Evolutionary conservation across 2,329 filamentous ascomycete species (phyloP).

Genomic region (Colletotrichum camelliae): DNA sequence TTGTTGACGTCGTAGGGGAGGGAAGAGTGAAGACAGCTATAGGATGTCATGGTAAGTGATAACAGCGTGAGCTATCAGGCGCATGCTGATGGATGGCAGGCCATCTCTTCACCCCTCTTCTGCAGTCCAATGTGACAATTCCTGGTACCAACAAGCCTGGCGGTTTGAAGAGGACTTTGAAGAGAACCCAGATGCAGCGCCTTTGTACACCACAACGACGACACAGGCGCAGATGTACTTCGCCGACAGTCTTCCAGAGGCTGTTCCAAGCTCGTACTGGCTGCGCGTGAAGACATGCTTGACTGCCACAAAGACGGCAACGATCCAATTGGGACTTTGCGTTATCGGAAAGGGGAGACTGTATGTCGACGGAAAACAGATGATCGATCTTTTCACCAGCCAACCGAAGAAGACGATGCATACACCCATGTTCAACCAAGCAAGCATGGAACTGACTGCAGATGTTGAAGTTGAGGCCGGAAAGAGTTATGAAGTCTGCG

Average conservation of each 20-base stretch:
- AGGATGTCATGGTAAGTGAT: background rate
- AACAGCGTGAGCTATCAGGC: background rate
- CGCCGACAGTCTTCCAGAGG: background rate
- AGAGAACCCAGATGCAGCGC: background rate
- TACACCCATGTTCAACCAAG: constrained; percentile 35
- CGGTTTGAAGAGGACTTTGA: background rate
- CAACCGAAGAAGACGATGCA: constrained; percentile 35
- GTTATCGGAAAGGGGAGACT: constrained; percentile 37
- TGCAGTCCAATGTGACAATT: background rate
- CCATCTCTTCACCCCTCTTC: background rate
- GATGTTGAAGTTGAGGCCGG: constrained; percentile 48
- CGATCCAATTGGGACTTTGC: constrained; percentile 34
- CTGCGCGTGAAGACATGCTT: constrained; percentile 17
- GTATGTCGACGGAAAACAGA: constrained; percentile 32
- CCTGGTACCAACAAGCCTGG: background rate
- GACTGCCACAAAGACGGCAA: constrained; percentile 16
- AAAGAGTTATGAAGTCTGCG: background rate
- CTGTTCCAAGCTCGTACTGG: background rate
- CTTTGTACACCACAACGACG: background rate
- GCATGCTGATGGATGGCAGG: background rate
- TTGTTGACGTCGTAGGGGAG: constrained; percentile 24
- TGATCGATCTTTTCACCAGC: constrained; percentile 34
- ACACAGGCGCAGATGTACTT: background rate
- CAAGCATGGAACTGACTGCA: constrained; percentile 34
- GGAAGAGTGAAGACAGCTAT: background rate